These are phyloP conservation scores for Aspergillus egyptiacus DNA, from an alignment of 495 filamentous ascomycete genomes.

Conservation along the genomic window DNA sequence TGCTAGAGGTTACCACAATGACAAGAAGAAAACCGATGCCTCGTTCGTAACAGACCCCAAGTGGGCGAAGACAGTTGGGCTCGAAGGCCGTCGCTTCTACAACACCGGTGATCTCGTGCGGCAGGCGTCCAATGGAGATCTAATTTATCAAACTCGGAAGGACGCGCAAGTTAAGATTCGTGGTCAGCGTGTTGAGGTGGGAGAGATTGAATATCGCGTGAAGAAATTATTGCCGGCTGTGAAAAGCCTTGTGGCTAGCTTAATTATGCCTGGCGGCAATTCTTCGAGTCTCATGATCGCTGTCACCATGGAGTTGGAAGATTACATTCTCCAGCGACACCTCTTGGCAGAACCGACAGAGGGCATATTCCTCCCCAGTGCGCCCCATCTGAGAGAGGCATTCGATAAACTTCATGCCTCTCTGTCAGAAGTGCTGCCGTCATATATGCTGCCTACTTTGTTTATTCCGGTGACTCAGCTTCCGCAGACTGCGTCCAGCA, in stretches of 20 bases:
- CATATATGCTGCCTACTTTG: conserved; percentile 43
- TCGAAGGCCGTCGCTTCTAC: conserved; percentile 9
- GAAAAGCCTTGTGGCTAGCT: conserved; percentile 3
- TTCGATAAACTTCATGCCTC: not conserved
- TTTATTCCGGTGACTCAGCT: conserved; percentile 33
- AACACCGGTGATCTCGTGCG: conserved; percentile 32
- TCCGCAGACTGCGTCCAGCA: conserved; percentile 37
- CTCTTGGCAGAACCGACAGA: not conserved
- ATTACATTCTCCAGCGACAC: not conserved
- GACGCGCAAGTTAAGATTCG: conserved; percentile 44
- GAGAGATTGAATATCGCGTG: conserved; percentile 38
- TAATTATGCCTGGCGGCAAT: not conserved
- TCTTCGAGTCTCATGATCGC: not conserved
- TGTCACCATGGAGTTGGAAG: not conserved
- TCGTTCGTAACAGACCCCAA: conserved; percentile 20
- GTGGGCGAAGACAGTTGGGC: conserved; percentile 25
- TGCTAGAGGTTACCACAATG: conserved; percentile 59
- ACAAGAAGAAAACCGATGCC: conserved; percentile 47
- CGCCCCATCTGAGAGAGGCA: not conserved
- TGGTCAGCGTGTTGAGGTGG: conserved; percentile 30
- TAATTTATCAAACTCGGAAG: conserved; percentile 18
- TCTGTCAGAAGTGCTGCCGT: conserved; percentile 15
- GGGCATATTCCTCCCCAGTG: not conserved
- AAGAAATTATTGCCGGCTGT: conserved; percentile 1
- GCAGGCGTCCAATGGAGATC: conserved; percentile 21